Base-by-base conservation (phyloP, 164 flowering plant species). In the Euptelea pleiosperma region DNA sequence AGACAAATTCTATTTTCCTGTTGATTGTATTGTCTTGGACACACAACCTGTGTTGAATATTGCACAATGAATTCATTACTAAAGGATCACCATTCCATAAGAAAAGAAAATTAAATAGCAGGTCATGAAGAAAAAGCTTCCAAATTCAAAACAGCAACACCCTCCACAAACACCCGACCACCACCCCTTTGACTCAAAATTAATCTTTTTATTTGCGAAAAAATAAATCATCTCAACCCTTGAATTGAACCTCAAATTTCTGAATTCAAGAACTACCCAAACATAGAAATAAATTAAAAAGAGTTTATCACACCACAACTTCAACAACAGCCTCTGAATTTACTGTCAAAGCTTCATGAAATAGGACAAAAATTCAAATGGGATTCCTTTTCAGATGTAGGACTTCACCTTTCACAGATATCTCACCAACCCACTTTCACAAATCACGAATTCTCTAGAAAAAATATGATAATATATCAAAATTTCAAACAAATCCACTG, bases 401-500 rank as follows among this genome's bases (percentile, higher is more conserved):
- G 34, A 48, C 52, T 25, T n/a, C 34, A 48, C 12, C 21, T 55
- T 48, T 29, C 48, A 28, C 39, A 41, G 28, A 56, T 26, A 24
- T 21, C 25, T 40, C 12, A 52, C 31, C 14, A 44, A 30, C 52
- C 58, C 65, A 61, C 42, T 61, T 34, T 4, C 45, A 47, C 3
- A 39, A 55, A 41, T 4, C 48, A 56, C 4, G 35, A 41, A 55
- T 37, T 26, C 19, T 55, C 34, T 11, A 19, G n/a, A 39, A 24
- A 55, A 56, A 41, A 36, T 43, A 8, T 12, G 8, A 28, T 16
- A 1, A 28, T 16, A 28, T 35, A 41, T 56, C 16, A n/a, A 25
- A 55, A n/a, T n/a, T 34, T 26, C 59, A 43, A 3, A 30, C 14
- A 25, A 19, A 40, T 21, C 57, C 6, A 36, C 9, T 21, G 18